Conservation (phyloP, 768 basidiomycete genomes). For the Basidioascus undulatus region DNA sequence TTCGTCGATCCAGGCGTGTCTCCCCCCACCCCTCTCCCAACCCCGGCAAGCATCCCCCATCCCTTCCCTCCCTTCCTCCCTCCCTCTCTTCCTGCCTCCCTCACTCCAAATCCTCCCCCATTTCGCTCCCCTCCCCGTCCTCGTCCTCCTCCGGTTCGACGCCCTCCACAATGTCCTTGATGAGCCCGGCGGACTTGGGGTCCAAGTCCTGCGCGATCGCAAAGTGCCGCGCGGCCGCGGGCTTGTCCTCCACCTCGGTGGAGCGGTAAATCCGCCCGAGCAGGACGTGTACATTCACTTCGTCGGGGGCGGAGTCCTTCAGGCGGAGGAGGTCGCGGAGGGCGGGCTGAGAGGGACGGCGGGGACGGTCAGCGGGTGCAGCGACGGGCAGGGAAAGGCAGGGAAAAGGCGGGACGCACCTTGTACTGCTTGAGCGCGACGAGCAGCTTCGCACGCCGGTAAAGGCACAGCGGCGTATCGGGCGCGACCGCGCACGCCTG, state of each 20-base stretch:
- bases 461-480: slow-evolving; percentile 76
- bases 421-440: slow-evolving; percentile 60
- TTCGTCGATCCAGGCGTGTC: no score
- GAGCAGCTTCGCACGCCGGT: slow-evolving; percentile 76
- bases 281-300: slow-evolving; percentile 91
- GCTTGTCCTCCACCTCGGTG: slow-evolving; percentile 47
- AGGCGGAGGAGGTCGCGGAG: slow-evolving; percentile 58
- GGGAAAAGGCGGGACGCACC: slow-evolving; percentile 26
- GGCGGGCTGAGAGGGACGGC: slow-evolving; percentile 34
- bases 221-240: slow-evolving; percentile 59
- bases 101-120: no score
- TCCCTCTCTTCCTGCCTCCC: no score
- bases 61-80: no score
- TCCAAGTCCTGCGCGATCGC: slow-evolving; percentile 81
- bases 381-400: neutral
- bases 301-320: slow-evolving; percentile 63
- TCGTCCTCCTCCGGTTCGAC: no score
- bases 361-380: neutral
- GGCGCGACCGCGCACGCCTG: slow-evolving; percentile 54
- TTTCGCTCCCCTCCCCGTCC: no score
- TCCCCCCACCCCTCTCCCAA: no score
- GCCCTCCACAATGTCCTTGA: no score
- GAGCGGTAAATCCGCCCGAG: slow-evolving; percentile 75
- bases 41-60: no score
- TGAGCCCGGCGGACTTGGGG: slow-evolving; percentile 34